These are phyloP conservation scores for Ophiostoma pallidulum DNA, from an alignment of 2,329 filamentous ascomycete genomes.

Conservation along the genomic window DNA sequence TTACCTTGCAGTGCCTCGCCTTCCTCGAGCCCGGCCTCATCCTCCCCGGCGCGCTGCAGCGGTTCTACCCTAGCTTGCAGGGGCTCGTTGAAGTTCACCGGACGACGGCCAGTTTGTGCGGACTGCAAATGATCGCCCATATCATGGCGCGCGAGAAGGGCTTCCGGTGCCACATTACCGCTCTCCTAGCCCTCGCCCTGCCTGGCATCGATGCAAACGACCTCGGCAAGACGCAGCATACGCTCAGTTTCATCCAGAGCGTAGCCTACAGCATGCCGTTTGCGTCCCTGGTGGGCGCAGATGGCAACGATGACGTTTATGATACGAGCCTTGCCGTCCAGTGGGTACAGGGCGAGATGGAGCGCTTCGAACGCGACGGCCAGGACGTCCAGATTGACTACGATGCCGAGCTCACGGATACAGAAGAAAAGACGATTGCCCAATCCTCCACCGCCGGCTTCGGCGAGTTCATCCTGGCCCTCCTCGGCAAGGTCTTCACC, in stretches of 20 bases:
- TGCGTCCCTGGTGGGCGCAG: constrained; percentile 64
- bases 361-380: constrained; percentile 82
- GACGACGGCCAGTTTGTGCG: constrained; percentile 85
- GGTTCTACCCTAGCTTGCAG: constrained; percentile 95
- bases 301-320: constrained; percentile 56
- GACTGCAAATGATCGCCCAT: constrained; percentile 83
- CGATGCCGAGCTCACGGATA: constrained; percentile 66
- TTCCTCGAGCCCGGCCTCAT: constrained; percentile 88
- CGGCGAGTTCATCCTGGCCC: constrained; percentile 81
- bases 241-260: constrained; percentile 87
- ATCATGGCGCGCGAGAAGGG: constrained; percentile 89
- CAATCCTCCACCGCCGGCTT: constrained; percentile 92
- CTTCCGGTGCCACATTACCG: constrained; percentile 93
- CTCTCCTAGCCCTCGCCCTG: constrained; percentile 80
- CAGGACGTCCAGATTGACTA: constrained; percentile 82
- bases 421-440: constrained; percentile 78
- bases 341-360: constrained; percentile 92
- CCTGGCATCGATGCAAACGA: constrained; percentile 98
- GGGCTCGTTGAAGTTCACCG: constrained; percentile 94
- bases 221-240: constrained; percentile 90
- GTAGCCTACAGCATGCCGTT: constrained; percentile 96
- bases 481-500: constrained; percentile 91
- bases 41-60: constrained; percentile 82
- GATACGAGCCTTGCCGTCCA: constrained; percentile 72
- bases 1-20: constrained; percentile 78